Evolutionary conservation across 2,329 filamentous ascomycete species (phyloP).

Genomic region (Ceratocystis harringtonii): DNA sequence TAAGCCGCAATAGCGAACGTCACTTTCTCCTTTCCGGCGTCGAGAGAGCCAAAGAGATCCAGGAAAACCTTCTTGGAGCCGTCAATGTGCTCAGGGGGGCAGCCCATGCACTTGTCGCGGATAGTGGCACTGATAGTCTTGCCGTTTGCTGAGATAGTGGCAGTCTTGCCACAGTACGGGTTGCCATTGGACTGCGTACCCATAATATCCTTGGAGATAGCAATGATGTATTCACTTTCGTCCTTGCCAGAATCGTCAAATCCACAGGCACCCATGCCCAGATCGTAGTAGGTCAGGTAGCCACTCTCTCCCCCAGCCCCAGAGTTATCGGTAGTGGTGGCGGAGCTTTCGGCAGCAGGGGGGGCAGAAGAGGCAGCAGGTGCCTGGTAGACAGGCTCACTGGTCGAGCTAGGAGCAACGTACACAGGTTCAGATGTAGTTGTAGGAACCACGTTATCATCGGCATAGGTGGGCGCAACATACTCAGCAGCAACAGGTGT

Average conservation of each 20-base stretch:
- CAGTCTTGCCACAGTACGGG: slow-evolving; percentile 52
- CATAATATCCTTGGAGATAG: slow-evolving; percentile 52
- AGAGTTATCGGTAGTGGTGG: neutral
- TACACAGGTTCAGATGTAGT: neutral
- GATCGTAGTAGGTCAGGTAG: slow-evolving; percentile 59
- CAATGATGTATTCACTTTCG: slow-evolving; percentile 45
- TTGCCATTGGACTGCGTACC: slow-evolving; percentile 49
- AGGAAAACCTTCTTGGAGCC: slow-evolving; percentile 41
- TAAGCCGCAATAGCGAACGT: slow-evolving; percentile 35
- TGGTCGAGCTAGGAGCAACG: slow-evolving; percentile 20
- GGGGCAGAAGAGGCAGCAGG: slow-evolving; percentile 14
- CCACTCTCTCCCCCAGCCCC: slow-evolving; percentile 30
- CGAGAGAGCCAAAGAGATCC: slow-evolving; percentile 35
- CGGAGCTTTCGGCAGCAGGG: slow-evolving; percentile 3
- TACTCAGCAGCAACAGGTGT: neutral
- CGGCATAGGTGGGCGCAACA: neutral
- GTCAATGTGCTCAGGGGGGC: slow-evolving; percentile 41
- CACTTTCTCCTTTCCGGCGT: slow-evolving; percentile 29
- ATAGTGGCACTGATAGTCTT: slow-evolving; percentile 43
- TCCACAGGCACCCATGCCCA: slow-evolving; percentile 57
- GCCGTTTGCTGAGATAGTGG: slow-evolving; percentile 48
- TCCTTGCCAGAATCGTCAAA: slow-evolving; percentile 43
- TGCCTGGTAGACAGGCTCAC: slow-evolving; percentile 18
- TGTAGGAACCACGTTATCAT: slow-evolving; percentile 3
- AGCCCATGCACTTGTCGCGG: slow-evolving; percentile 64